Base-by-base conservation (phyloP, 2,329 filamentous ascomycete genomes). In the Fusarium avenaceum region DNA sequence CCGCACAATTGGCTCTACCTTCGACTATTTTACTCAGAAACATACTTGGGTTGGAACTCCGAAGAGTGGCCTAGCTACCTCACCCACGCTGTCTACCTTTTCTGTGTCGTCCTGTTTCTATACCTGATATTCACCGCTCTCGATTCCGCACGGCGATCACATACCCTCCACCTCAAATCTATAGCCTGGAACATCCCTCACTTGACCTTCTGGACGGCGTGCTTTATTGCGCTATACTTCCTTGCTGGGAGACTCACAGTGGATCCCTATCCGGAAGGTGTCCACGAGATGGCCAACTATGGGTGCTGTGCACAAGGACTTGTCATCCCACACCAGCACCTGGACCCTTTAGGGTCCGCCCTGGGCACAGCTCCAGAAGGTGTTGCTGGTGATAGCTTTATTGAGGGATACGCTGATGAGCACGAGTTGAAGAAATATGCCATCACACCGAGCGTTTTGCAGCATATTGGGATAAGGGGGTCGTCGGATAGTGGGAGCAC, bases 241-340 rank as follows among this genome's bases (percentile, higher is more conserved):
- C 62, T 76, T 39, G 70, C 72, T 8, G 76, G 76, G 5, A 66
- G 75, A 3, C 50, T 77, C 2, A 52, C 74, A 8, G 72, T 76
- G 9, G 60, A 55, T 26, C 73, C 74, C 1, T 56, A 72, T 7
- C 57, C 40, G 4, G 40, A 28, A 6, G 76, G 76, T 1, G 67
- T 79, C 8, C 72, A 71, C 2, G 72, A 78, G 64, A 79, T 79
- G 77, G 70, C 75, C 2, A 67, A 63, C 11, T 78, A 78, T 35
- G 77, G 77, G 9, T 79, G 77, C 38, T 79, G 77, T 43, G 75
- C 77, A 7, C 77, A 79, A 53, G 77, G 77, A 0, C 65, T 79
- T 4, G 71, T 77, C 3, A 77, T 78, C 38, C 73, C 77, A 6
- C 58, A 61, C 4, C 70, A 69, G 17, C 68, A 78, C 15, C 55